Conservation (phyloP, 2,329 filamentous ascomycete species). For the Trichoderma cornu-damae region DNA sequence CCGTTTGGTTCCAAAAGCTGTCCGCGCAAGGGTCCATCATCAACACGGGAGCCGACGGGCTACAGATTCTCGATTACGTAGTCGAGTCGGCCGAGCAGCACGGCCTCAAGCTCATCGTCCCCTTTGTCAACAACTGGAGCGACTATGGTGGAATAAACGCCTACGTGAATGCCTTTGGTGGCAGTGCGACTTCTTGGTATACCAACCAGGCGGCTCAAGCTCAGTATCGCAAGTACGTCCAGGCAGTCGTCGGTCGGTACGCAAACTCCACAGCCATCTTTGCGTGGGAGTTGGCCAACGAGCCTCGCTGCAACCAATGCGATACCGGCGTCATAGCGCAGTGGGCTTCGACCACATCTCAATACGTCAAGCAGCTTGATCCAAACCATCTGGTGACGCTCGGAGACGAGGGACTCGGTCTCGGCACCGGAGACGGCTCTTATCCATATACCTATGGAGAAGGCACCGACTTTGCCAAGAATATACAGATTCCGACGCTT, state of each 20-base stretch:
- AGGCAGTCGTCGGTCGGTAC: constrained; percentile 46
- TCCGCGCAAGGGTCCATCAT: constrained; percentile 48
- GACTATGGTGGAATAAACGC: constrained; percentile 62
- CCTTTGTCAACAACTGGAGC: constrained; percentile 63
- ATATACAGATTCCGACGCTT: constrained; percentile 48
- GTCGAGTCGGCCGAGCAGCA: constrained; percentile 54
- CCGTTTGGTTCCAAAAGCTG: constrained; percentile 49
- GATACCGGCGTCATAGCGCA: constrained; percentile 30
- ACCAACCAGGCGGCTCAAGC: constrained; percentile 47
- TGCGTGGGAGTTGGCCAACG: constrained; percentile 42
- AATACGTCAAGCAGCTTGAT: constrained; percentile 58
- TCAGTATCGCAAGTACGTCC: constrained; percentile 51
- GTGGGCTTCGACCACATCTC: constrained; percentile 53
- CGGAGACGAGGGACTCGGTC: constrained; percentile 52
- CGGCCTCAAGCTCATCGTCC: constrained; percentile 59
- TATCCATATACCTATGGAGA: constrained; percentile 50
- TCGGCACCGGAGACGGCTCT: constrained; percentile 40
- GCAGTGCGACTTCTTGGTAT: constrained; percentile 51
- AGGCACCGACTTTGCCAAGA: constrained; percentile 47
- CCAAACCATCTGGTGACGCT: constrained; percentile 57
- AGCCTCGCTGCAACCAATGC: constrained; percentile 32
- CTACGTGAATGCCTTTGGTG: constrained; percentile 55
- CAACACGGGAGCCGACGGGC: constrained; percentile 56
- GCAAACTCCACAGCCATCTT: constrained; percentile 44
- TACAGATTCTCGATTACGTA: constrained; percentile 58